Evolutionary conservation across 148 eudicot species (phyloP).

Genomic region (Gaultheria prostrata): DNA sequence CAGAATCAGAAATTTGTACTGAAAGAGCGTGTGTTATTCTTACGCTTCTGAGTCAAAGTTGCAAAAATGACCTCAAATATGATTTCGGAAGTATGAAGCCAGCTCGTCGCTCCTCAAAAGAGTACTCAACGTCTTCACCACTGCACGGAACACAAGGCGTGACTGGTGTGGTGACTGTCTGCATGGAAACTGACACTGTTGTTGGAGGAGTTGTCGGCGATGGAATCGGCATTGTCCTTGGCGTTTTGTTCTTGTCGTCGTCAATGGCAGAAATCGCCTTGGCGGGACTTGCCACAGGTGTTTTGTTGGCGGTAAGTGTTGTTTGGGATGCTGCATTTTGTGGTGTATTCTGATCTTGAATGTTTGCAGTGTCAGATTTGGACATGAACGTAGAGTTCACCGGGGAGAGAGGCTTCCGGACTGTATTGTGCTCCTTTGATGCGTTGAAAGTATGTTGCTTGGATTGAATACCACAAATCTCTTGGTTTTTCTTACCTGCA

Average conservation of each 20-base stretch:
- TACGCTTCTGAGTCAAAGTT: conserved; percentile 3
- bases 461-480: conserved; percentile 16
- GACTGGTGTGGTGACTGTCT: conserved; percentile 45
- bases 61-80: conserved; percentile 19
- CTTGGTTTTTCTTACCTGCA: conserved; percentile 49
- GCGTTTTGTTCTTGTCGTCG: conserved; percentile 35
- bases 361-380: conserved; percentile 27
- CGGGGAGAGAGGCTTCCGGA: conserved; percentile 57
- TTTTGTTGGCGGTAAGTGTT: conserved; percentile 24
- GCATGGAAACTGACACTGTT: conserved; percentile 38
- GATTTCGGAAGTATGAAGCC: conserved; percentile 40
- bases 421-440: conserved; percentile 22
- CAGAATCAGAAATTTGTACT: neutral
- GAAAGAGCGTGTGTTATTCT: neutral
- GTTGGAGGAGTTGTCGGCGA: conserved; percentile 50
- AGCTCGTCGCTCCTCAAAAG: conserved; percentile 75
- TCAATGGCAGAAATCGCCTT: conserved; percentile 25
- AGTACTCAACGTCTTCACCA: conserved; percentile 44
- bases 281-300: conserved; percentile 43
- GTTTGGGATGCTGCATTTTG: conserved; percentile 20
- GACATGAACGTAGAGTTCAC: conserved; percentile 32
- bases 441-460: conserved; percentile 31
- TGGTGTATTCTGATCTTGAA: conserved; percentile 27
- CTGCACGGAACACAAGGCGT: conserved; percentile 31
- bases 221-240: conserved; percentile 36